Percentiles rank a stretch among this genome's conserved stretches.
Conservation (phyloP, 345 rosid species). For the Syzygium aromaticum region DNA sequence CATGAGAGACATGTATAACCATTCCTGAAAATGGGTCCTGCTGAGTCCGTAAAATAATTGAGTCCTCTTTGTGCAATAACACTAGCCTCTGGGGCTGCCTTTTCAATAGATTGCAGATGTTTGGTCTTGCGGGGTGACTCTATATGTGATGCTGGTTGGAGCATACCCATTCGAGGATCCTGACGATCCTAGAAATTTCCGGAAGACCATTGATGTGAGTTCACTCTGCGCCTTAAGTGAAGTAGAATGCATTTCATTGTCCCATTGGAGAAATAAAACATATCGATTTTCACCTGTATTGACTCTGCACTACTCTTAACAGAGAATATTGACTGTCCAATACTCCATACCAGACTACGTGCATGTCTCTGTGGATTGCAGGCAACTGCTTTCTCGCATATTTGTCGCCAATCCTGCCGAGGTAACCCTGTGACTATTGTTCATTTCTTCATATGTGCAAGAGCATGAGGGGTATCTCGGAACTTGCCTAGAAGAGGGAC, state of each 20-base stretch:
- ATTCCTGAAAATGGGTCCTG: neutral
- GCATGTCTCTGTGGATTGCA: slow-evolving; percentile 50
- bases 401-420: slow-evolving; percentile 61
- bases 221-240: neutral
- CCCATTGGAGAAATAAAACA: neutral
- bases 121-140: slow-evolving; percentile 77
- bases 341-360: slow-evolving; percentile 68
- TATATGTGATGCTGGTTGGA: slow-evolving; percentile 72
- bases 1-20: neutral
- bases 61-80: neutral
- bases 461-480: neutral
- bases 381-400: slow-evolving; percentile 48
- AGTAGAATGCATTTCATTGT: neutral
- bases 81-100: neutral
- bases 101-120: slow-evolving; percentile 45
- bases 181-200: slow-evolving; percentile 59
- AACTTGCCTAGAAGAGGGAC: neutral
- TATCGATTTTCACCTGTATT: neutral
- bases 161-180: slow-evolving; percentile 78
- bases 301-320: slow-evolving; percentile 1
- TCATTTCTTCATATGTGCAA: neutral
- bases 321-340: slow-evolving; percentile 56
- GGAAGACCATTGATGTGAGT: slow-evolving; percentile 58
- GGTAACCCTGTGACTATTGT: slow-evolving; percentile 19
- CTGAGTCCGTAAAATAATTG: neutral